phyloP scores from a whole-genome alignment of 2,329 filamentous ascomycete species.

The Fusarium sp. region DNA sequence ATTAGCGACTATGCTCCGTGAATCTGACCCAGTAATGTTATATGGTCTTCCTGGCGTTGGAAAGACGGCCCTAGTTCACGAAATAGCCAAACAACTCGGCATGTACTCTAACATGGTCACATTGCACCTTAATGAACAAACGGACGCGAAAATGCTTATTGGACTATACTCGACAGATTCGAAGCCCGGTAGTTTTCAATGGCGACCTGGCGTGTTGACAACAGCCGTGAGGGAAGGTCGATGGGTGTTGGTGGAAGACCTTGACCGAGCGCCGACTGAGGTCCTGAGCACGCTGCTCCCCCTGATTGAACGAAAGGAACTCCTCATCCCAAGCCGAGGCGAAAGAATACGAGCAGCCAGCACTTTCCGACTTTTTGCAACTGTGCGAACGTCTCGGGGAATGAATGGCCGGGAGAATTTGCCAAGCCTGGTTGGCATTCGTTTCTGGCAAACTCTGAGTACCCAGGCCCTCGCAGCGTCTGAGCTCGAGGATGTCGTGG shows the following conservation, averaged over 20 bases:
- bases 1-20: slow-evolving; percentile 76
- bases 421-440: slow-evolving; percentile 81
- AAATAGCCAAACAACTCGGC: slow-evolving; percentile 83
- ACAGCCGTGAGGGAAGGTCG: slow-evolving; percentile 93
- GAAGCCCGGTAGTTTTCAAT: slow-evolving; percentile 88
- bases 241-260: slow-evolving; percentile 97
- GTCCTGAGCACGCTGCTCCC: slow-evolving; percentile 93
- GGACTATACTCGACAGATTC: slow-evolving; percentile 93
- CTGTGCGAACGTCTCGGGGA: slow-evolving; percentile 81
- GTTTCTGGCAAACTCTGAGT: slow-evolving; percentile 86
- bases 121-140: slow-evolving; percentile 96
- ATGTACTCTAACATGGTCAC: slow-evolving; percentile 89
- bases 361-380: slow-evolving; percentile 92
- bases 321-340: slow-evolving; percentile 88
- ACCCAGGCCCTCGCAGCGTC: slow-evolving; percentile 72
- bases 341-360: slow-evolving; percentile 85
- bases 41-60: slow-evolving; percentile 87
- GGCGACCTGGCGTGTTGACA: slow-evolving; percentile 92
- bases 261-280: slow-evolving; percentile 94
- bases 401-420: slow-evolving; percentile 74
- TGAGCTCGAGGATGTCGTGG: slow-evolving; percentile 81
- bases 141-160: slow-evolving; percentile 94
- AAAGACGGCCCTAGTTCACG: slow-evolving; percentile 87
- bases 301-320: slow-evolving; percentile 90
- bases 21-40: slow-evolving; percentile 78